These are phyloP conservation scores for Phytophthora sp. DNA, from an alignment of 352 stramenopile species.

Conservation along the genomic window DNA sequence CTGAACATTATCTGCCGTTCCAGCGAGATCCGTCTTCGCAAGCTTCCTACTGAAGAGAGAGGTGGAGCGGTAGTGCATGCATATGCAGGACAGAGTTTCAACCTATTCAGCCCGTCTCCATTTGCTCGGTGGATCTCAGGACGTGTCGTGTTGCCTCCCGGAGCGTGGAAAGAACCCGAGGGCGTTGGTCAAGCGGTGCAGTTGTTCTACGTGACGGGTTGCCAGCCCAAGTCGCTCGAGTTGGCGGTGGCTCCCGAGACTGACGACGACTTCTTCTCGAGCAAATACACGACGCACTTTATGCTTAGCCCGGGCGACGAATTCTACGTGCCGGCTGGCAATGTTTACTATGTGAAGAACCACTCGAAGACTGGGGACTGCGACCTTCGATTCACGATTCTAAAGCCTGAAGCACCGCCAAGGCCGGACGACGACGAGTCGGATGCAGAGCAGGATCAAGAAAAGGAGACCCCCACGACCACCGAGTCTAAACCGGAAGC, in stretches of 20 bases:
- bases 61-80: conserved; percentile 53
- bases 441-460: conserved; percentile 25
- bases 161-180: conserved; percentile 96
- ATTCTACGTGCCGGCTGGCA: conserved; percentile 96
- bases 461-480: not conserved
- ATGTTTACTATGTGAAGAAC: conserved; percentile 97
- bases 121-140: conserved; percentile 92
- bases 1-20: conserved; percentile 84
- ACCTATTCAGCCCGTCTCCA: conserved; percentile 63
- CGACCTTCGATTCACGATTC: conserved; percentile 96
- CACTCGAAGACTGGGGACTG: conserved; percentile 88
- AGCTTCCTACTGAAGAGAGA: conserved; percentile 61
- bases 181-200: conserved; percentile 93
- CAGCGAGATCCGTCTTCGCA: conserved; percentile 74
- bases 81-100: conserved; percentile 90
- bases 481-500: conserved; percentile 18
- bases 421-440: conserved; percentile 29
- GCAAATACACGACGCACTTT: conserved; percentile 92
- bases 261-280: conserved; percentile 88
- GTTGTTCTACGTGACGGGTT: conserved; percentile 93
- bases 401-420: conserved; percentile 69
- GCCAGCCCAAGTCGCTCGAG: conserved; percentile 85
- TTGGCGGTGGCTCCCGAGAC: conserved; percentile 71
- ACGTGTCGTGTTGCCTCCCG: conserved; percentile 90
- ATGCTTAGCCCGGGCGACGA: conserved; percentile 94